These are phyloP conservation scores for Tolypocladium album DNA, from an alignment of 2,329 filamentous ascomycete genomes.

Conservation along the genomic window DNA sequence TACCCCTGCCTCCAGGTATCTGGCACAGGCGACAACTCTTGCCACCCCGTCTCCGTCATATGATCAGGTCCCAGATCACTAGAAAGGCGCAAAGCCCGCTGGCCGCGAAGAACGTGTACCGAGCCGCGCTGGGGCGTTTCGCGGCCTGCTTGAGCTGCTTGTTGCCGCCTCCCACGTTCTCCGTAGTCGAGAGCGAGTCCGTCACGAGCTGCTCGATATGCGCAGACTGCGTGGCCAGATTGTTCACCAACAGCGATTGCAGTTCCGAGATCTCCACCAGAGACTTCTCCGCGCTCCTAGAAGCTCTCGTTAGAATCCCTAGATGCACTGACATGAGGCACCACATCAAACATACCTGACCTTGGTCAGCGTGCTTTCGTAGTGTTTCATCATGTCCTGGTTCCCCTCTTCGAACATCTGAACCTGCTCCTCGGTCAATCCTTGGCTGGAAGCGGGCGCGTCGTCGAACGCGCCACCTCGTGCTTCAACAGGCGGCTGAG, in stretches of 20 bases:
- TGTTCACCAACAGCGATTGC: constrained; percentile 78
- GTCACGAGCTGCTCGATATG: constrained; percentile 82
- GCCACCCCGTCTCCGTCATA: constrained; percentile 18
- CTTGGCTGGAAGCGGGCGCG: constrained; percentile 23
- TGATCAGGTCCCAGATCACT: constrained; percentile 66
- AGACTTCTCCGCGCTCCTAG: constrained; percentile 77
- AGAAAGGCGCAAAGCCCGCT: constrained; percentile 64
- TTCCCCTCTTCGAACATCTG: constrained; percentile 94
- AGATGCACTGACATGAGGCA: too few relatives aligned
- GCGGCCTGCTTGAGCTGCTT: constrained; percentile 80
- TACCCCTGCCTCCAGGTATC: neutral
- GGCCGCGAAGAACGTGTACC: constrained; percentile 72
- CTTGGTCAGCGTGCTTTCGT: constrained; percentile 88
- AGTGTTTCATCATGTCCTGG: constrained; percentile 83
- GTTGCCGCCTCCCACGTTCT: constrained; percentile 85
- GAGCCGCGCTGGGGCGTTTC: constrained; percentile 59
- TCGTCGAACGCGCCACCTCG: constrained; percentile 8
- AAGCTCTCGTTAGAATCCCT: constrained; percentile 2
- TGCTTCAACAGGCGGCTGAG: neutral
- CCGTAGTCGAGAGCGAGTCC: constrained; percentile 70
- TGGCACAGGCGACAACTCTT: neutral
- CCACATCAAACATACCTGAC: constrained; percentile 60
- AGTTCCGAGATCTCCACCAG: constrained; percentile 87
- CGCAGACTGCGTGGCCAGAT: constrained; percentile 75
- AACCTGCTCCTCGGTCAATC: constrained; percentile 72